Evolutionary conservation across 176 grass and related monocot genomes (phyloP), one percentile per base, ranked within the genome.

Genomic region (Phoenix dactylifera): DNA sequence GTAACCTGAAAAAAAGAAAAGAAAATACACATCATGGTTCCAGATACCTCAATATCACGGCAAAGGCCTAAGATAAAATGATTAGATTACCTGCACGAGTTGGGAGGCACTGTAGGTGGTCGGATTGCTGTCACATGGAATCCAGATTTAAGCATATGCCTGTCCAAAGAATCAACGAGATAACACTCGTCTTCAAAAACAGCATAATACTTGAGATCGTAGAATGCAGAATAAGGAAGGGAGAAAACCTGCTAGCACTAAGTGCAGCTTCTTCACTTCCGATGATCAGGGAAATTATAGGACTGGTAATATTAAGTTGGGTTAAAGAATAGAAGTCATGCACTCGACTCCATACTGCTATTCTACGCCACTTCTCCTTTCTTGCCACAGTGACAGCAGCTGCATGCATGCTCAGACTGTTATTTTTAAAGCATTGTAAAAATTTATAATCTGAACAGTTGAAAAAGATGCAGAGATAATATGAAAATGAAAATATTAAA

Each of bases 41-140:
- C 7, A 44, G 35, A 44, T 44, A 14, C 35, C 7, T 44, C 35
- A 44, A 44, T 1, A 44, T 44, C 35, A 44, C 1, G 2, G 35
- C 9, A 44, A 44, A 44, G 2, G 9, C 10, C 9, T 1, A 3
- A 3, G 35, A 14, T 44, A 44, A 44, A 44, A 44, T 23, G 1
- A 32, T 15, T 9, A 3, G 15, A 32, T 14, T 50, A 91, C 87
- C 87, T 86, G 92, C 92, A 91, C 22, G 92, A 91, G 53, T 97
- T 97, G 61, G 84, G 62, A 24, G 92, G 78, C 18, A 97, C 87
- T 32, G 84, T 97, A 35, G 92, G 92, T 67, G 87, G 92, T 66
- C 92, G 64, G 50, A 97, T 91, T 63, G 92, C 86, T 18, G 84
- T 96, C 53, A 88, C 79, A 70, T 97, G 92, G 74, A 97, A 91